Evolutionary conservation across 1,284 basidiomycete genomes (phyloP), one percentile per base, ranked within the genome.

Genomic region (Microbotryum intermedium): DNA sequence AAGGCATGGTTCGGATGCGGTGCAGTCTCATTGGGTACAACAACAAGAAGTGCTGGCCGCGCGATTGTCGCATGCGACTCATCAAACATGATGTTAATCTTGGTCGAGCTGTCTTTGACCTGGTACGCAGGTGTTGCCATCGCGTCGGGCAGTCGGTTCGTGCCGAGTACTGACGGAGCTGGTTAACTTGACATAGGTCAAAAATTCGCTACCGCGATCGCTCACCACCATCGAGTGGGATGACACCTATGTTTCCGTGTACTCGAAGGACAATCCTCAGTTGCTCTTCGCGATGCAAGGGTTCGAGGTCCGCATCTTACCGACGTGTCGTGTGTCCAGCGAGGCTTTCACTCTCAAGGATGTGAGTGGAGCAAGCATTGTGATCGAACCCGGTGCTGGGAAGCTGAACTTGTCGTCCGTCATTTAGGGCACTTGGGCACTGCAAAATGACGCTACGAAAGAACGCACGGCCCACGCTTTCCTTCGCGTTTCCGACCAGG

Each of bases 71-170:
- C 61, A 99, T 99, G 95, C 82, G 95, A 42, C 82, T 99, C 59
- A 95, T 97, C 81, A 99, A 99, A 79, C 94, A 98, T 76, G 95
- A 99, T 73, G 95, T 98, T 76, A 98, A 99, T 75, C 80, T 98
- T 39, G 94, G 94, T 34, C 84, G 95, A 67, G 95, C 95, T 7
- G 94, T 97, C 13, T 97, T 97, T 67, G 52, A 30, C 28, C 18
- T 42, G 54, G 23, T 23, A 11, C 5, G 20, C 26, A n/a, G 43
- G 11, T 20, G 30, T n/a, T 9, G 13, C 16, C n/a, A 23, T 6
- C 25, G 26, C 29, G 8, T 20, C 11, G 45, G 8, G n/a, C 51
- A 39, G 30, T 44, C 25, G 7, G 13, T 13, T 9, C 39, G 30
- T 11, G 47, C 25, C 16, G 1, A 20, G 28, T 28, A 23, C 39